Percentiles rank a stretch among this genome's conserved stretches.
Conservation (phyloP, 257 asterid species). For the Nicotiana benthamiana region DNA sequence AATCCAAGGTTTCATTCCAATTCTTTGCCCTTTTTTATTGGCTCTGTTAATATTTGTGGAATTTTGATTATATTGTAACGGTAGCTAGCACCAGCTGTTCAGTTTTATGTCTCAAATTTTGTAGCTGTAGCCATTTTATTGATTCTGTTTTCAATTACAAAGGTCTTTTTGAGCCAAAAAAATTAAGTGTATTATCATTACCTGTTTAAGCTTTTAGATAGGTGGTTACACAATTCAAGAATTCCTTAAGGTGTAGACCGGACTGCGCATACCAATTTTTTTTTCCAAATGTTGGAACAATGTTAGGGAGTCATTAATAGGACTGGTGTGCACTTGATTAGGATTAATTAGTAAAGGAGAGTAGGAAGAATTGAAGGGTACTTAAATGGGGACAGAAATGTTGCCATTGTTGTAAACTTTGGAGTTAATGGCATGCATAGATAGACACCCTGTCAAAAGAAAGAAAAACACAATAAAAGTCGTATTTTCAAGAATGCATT, state of each 20-base stretch:
- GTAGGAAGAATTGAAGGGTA: background rate
- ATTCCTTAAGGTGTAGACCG: background rate
- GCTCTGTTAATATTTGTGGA: background rate
- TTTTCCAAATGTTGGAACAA: background rate
- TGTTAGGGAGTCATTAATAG: conserved; percentile 14
- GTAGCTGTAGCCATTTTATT: background rate
- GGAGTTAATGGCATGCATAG: background rate
- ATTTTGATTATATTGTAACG: conserved; percentile 4
- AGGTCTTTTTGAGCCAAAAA: background rate
- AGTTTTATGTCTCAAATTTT: background rate
- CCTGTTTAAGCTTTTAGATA: background rate
- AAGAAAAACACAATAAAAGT: background rate
- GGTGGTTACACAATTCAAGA: background rate
- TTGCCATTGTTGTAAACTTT: conserved; percentile 16
- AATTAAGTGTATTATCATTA: background rate
- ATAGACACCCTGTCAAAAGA: background rate
- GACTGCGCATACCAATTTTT: no score
- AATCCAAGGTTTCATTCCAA: conserved; percentile 16
- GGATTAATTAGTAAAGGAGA: background rate
- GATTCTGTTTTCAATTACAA: background rate
- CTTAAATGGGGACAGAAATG: conserved; percentile 19
- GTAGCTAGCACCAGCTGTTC: conserved; percentile 4
- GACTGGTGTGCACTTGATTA: conserved; percentile 4
- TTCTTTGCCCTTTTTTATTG: background rate
- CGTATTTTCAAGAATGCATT: background rate